Conservation (phyloP, 192 early-diverging fungal species). For the Diversispora eburnea region DNA sequence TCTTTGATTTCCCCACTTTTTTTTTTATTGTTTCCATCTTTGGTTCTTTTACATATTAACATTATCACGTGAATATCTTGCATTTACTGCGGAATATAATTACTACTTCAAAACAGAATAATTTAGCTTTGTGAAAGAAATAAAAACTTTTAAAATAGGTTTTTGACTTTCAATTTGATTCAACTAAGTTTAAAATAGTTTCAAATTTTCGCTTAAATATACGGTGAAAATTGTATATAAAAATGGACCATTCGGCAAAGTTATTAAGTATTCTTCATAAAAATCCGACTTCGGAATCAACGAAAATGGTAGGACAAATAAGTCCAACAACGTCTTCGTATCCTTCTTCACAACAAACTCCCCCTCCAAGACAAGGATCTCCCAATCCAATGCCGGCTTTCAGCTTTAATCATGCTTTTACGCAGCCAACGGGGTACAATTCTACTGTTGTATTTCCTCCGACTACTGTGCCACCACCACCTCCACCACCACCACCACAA, state of each 20-base stretch:
- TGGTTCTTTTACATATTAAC: no score
- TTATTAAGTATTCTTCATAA: constrained; percentile 28
- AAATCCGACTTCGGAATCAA: neutral
- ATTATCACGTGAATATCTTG: no score
- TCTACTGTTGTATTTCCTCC: neutral
- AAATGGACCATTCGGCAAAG: constrained; percentile 25
- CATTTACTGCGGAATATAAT: no score
- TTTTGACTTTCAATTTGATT: no score
- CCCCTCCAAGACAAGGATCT: neutral
- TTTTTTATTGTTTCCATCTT: no score
- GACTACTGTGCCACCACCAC: neutral
- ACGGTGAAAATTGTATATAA: neutral
- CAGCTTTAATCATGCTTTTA: neutral
- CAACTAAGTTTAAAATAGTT: no score
- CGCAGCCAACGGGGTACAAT: neutral
- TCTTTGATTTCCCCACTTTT: no score
- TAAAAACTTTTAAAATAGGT: no score
- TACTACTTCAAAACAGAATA: no score
- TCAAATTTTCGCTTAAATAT: no score
- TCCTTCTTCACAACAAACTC: constrained; percentile 8
- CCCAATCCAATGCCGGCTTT: neutral
- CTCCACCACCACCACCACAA: constrained; percentile 21
- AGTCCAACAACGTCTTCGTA: constrained; percentile 10
- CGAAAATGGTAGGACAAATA: neutral
- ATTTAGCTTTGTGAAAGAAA: no score